Evolutionary conservation across 176 grass and related monocot genomes (phyloP).

Genomic region (Eleusine coracana): DNA sequence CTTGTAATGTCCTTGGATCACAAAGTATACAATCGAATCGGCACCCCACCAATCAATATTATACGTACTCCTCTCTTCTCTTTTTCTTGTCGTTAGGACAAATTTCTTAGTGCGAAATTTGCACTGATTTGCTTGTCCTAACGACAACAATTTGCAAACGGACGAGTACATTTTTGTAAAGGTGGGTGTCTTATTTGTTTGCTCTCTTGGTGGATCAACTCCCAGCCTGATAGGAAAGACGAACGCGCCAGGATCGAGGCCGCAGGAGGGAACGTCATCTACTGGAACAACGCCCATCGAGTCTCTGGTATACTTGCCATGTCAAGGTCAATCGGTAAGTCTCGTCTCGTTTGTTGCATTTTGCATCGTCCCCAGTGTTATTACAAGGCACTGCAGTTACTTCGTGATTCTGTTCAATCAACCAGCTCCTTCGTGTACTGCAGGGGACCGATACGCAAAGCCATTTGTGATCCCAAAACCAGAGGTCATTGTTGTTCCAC

Average conservation of each 20-base stretch:
- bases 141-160: too few species aligned
- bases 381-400: too few species aligned
- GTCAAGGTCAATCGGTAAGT: constrained; percentile 79
- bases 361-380: too few species aligned
- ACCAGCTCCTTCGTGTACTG: background rate
- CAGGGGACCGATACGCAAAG: constrained; percentile 71
- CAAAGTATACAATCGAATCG: constrained; percentile 64
- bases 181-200: too few species aligned
- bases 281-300: constrained; percentile 68
- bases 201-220: background rate
- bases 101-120: too few species aligned
- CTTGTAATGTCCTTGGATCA: constrained; percentile 64
- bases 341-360: background rate
- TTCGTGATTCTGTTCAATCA: too few species aligned
- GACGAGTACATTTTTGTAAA: too few species aligned
- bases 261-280: constrained; percentile 65
- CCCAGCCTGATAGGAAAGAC: constrained; percentile 71
- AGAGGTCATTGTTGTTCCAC: constrained; percentile 63
- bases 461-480: constrained; percentile 74
- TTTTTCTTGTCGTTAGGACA: too few species aligned
- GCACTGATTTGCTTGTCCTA: too few species aligned
- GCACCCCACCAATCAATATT: too few species aligned
- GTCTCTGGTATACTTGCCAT: constrained; percentile 77
- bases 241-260: constrained; percentile 74
- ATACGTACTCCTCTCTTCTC: too few species aligned